These are phyloP conservation scores for Diaporthe sp. DNA, from an alignment of 2,329 filamentous ascomycete species.

Conservation along the genomic window DNA sequence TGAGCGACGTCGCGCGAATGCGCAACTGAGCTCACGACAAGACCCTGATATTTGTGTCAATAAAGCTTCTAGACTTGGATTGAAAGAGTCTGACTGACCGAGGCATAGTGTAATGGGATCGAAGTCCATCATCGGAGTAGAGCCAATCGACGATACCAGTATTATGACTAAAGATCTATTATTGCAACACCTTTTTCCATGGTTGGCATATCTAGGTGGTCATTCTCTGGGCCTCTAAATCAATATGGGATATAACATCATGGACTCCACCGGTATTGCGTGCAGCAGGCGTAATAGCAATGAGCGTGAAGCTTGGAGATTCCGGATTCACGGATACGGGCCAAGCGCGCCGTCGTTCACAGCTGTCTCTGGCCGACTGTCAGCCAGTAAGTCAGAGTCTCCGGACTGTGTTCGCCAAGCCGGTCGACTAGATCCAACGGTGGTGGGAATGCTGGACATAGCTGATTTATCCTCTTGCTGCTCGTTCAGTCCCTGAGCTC, in stretches of 20 bases:
- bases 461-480: neutral
- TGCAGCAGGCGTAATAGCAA: neutral
- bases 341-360: neutral
- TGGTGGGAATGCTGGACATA: neutral
- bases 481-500: neutral
- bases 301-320: accelerated
- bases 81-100: neutral
- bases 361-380: neutral
- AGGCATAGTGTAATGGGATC: neutral
- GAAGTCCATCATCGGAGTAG: neutral
- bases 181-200: no score
- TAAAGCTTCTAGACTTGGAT: neutral
- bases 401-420: neutral
- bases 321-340: neutral
- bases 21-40: neutral
- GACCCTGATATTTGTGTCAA: neutral
- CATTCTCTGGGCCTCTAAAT: neutral
- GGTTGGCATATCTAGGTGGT: neutral
- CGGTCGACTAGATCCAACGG: neutral
- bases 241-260: neutral
- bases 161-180: neutral
- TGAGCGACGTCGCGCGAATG: neutral
- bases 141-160: no score
- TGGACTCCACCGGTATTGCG: neutral
- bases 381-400: neutral